phyloP scores from a whole-genome alignment of 1,139 yeast genomes.

The Arxiozyma heterogenica region DNA sequence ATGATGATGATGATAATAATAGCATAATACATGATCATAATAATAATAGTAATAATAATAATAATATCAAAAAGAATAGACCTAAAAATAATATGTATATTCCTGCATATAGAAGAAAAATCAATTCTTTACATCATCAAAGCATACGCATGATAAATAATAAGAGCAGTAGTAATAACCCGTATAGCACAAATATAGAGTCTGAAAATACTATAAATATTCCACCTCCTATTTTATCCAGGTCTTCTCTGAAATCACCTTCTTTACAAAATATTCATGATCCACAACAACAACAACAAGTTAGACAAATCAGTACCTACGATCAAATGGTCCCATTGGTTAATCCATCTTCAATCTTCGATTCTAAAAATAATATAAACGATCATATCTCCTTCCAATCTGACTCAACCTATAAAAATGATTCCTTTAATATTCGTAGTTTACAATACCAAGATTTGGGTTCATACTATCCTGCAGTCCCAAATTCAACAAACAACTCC shows the following conservation, averaged over 20 bases:
- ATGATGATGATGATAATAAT: not conserved
- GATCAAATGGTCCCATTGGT: conserved; percentile 29
- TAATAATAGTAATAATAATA: not conserved
- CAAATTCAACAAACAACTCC: conserved; percentile 22
- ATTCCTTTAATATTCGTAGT: conserved; percentile 8
- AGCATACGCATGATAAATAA: conserved; percentile 5
- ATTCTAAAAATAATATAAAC: conserved; percentile 1
- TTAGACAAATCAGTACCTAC: conserved; percentile 16
- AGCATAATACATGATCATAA: conserved; percentile 4
- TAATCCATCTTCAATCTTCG: conserved; percentile 6
- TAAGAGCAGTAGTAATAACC: not conserved
- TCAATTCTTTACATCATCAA: conserved; percentile 18
- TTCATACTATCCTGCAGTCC: conserved; percentile 31
- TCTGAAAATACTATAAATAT: not conserved
- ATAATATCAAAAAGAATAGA: not conserved
- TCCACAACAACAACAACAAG: conserved; percentile 14
- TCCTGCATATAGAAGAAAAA: conserved; percentile 34
- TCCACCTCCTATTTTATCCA: conserved; percentile 12
- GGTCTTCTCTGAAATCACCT: conserved; percentile 1
- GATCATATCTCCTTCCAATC: conserved; percentile 3
- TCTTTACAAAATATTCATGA: conserved; percentile 13
- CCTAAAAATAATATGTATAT: conserved; percentile 23
- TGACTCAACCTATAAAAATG: conserved; percentile 1
- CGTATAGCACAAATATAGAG: not conserved
- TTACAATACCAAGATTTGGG: conserved; percentile 25